phyloP scores from a whole-genome alignment of 305 asterid species.

The Solanum hybrid region DNA sequence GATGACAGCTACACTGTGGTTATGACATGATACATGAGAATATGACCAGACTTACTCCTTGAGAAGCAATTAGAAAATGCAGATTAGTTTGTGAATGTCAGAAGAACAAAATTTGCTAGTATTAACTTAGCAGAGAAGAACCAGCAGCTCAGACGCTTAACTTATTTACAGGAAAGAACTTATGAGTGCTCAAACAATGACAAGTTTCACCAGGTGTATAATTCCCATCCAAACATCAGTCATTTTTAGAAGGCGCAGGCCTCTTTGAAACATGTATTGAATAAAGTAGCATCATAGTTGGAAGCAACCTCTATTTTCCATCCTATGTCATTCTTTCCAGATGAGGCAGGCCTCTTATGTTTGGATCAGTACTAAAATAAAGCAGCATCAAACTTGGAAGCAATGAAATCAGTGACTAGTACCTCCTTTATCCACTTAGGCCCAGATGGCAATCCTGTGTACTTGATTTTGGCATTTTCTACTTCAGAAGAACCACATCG shows the following conservation, averaged over 20 bases:
- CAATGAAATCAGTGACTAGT: slow-evolving; percentile 11
- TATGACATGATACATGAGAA: background rate
- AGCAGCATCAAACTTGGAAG: background rate
- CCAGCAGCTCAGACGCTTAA: background rate
- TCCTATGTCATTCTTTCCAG: background rate
- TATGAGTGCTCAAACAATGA: background rate
- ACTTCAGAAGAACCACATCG: slow-evolving; percentile 81
- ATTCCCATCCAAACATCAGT: background rate
- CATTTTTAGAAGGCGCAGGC: background rate
- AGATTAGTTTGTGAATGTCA: background rate
- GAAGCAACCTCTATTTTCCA: background rate
- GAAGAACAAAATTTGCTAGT: background rate
- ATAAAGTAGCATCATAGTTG: background rate
- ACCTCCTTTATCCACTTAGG: slow-evolving; percentile 82
- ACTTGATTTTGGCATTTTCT: slow-evolving; percentile 62
- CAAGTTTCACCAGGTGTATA: background rate
- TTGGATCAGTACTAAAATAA: background rate
- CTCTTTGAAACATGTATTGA: background rate
- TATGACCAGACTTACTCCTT: background rate
- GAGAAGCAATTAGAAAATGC: background rate
- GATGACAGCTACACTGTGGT: background rate
- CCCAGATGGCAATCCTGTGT: slow-evolving; percentile 40
- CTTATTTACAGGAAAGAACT: background rate
- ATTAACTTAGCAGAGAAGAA: background rate
- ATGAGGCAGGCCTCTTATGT: background rate